Conservation (phyloP, 2,329 filamentous ascomycete genomes). For the Bisporella sp. region DNA sequence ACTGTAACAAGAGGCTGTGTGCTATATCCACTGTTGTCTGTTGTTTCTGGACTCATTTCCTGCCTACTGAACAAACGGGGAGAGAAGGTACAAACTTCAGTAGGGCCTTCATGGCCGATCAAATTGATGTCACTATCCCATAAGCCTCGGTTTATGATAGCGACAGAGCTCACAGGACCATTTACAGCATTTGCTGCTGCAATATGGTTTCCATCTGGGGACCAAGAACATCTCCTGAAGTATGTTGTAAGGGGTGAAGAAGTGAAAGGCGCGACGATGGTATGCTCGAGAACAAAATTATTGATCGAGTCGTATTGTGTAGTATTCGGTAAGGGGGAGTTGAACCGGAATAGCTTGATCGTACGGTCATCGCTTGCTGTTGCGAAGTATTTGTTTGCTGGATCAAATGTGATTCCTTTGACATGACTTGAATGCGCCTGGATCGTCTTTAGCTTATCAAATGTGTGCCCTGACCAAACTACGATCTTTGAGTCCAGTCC, state of each 20-base stretch:
- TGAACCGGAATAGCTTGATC: constrained; percentile 95
- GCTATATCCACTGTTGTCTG: constrained; percentile 40
- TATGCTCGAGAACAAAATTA: constrained; percentile 93
- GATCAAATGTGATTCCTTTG: constrained; percentile 97
- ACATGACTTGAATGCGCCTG: constrained; percentile 94
- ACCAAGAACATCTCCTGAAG: constrained; percentile 95
- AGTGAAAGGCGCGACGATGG: constrained; percentile 78
- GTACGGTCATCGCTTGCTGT: constrained; percentile 95
- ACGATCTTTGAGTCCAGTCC: constrained; percentile 97
- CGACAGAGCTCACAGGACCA: constrained; percentile 92
- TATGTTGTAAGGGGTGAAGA: constrained; percentile 94
- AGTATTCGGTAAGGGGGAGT: constrained; percentile 81
- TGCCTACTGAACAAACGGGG: constrained; percentile 78
- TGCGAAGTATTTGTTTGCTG: constrained; percentile 98
- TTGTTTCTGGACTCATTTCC: constrained; percentile 45
- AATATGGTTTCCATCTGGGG: constrained; percentile 93
- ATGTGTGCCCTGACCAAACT: constrained; percentile 95
- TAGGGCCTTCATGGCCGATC: constrained; percentile 93
- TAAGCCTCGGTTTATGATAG: constrained; percentile 82
- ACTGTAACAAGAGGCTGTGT: constrained; percentile 67
- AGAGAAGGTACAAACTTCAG: constrained; percentile 96
- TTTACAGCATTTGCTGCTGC: constrained; percentile 96
- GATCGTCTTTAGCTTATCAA: constrained; percentile 94
- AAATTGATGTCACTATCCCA: constrained; percentile 98
- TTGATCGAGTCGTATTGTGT: constrained; percentile 93